phyloP scores from a whole-genome alignment of 306 rosid species.

The Dalbergia cultrata region DNA sequence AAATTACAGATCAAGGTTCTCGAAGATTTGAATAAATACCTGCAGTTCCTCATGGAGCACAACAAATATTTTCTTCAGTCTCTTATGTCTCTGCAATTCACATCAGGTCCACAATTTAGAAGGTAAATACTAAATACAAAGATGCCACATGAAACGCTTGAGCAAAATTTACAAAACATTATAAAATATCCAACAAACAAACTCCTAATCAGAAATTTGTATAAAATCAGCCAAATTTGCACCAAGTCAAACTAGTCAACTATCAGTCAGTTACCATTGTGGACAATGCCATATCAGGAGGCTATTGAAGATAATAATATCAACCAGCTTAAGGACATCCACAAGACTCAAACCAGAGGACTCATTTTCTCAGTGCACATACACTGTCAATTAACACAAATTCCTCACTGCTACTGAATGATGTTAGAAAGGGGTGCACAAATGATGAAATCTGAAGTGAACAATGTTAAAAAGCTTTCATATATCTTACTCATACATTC shows the following conservation, averaged over 20 bases:
- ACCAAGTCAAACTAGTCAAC: conserved; percentile 16
- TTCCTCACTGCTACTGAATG: conserved; percentile 9
- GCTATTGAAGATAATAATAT: conserved; percentile 15
- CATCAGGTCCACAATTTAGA: conserved; percentile 34
- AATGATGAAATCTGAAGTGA: conserved; percentile 18
- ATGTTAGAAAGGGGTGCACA: conserved; percentile 8
- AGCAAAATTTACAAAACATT: background rate
- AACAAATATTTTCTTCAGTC: conserved; percentile 87
- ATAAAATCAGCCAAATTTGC: conserved; percentile 19
- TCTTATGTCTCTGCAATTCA: conserved; percentile 86
- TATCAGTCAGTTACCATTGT: background rate
- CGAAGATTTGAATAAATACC: conserved; percentile 59
- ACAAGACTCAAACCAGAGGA: conserved; percentile 11
- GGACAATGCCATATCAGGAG: conserved; percentile 4
- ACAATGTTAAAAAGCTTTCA: background rate
- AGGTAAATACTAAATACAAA: conserved; percentile 22
- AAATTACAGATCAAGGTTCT: conserved; percentile 16
- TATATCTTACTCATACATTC: conserved; percentile 4
- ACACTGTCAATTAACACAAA: conserved; percentile 30
- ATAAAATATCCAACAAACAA: conserved; percentile 25
- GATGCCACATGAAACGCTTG: conserved; percentile 22
- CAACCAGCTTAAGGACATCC: conserved; percentile 9
- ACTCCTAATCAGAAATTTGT: conserved; percentile 24
- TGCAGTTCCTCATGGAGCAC: conserved; percentile 85
- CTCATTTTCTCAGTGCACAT: conserved; percentile 14